Percentiles rank a stretch among this genome's conserved stretches.
Conservation (phyloP, 345 rosid species). For the Orychophragmus violaceus region DNA sequence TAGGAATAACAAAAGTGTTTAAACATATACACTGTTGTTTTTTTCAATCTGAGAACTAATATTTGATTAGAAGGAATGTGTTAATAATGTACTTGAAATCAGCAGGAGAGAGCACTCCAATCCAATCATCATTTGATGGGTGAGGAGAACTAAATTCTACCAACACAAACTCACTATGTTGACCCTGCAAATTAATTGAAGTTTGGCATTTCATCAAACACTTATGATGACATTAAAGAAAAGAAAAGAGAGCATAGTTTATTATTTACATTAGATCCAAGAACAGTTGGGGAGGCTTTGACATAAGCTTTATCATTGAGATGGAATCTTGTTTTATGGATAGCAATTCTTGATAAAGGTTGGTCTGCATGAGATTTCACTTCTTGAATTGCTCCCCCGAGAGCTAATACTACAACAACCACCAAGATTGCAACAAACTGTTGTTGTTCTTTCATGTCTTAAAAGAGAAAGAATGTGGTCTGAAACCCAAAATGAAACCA, state of each 20-base stretch:
- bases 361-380: slow-evolving; percentile 46
- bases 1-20: slow-evolving; percentile 8
- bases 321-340: slow-evolving; percentile 34
- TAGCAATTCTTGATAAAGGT: slow-evolving; percentile 50
- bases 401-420: slow-evolving; percentile 26
- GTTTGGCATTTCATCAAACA: neutral
- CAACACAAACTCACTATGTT: slow-evolving; percentile 46
- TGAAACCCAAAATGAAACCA: slow-evolving; percentile 2
- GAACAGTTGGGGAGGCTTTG: slow-evolving; percentile 45
- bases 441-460: slow-evolving; percentile 10
- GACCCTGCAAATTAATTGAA: slow-evolving; percentile 34
- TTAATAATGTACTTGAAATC: slow-evolving; percentile 47
- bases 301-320: slow-evolving; percentile 39
- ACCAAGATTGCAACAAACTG: slow-evolving; percentile 9
- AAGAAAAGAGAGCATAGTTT: neutral
- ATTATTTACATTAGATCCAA: slow-evolving; percentile 46
- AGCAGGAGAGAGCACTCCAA: slow-evolving; percentile 75
- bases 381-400: slow-evolving; percentile 41
- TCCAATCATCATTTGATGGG: slow-evolving; percentile 67
- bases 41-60: neutral
- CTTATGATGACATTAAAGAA: neutral
- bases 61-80: neutral
- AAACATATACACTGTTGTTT: neutral
- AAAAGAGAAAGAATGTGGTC: neutral
- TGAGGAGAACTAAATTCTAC: slow-evolving; percentile 42